phyloP scores from a whole-genome alignment of 2,329 filamentous ascomycete species.

The Grosmannia penicillata region DNA sequence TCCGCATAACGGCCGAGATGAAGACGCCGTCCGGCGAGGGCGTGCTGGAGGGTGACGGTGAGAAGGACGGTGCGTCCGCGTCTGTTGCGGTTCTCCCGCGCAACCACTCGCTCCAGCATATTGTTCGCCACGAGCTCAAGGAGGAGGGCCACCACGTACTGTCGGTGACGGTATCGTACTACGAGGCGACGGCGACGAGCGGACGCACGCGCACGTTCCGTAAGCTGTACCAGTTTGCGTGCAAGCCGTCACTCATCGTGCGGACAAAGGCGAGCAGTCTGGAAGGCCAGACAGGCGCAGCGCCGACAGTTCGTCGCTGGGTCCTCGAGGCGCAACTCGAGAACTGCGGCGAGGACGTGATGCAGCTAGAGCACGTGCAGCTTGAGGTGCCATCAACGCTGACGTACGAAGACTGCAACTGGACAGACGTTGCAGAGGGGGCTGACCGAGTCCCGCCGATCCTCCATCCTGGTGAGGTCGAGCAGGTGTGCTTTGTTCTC shows the following conservation, averaged over 20 bases:
- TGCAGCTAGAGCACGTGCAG: conserved; percentile 57
- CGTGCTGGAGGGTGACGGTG: conserved; percentile 11
- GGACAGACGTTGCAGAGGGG: conserved; percentile 16
- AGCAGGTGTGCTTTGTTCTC: conserved; percentile 51
- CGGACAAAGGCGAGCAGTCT: conserved; percentile 83
- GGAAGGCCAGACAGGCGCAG: too few relatives aligned
- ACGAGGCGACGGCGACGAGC: conserved; percentile 61
- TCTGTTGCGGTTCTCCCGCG: conserved; percentile 38
- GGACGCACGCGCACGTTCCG: conserved; percentile 72
- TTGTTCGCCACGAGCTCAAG: conserved; percentile 75
- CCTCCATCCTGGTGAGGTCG: conserved; percentile 46
- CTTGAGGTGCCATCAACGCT: conserved; percentile 39
- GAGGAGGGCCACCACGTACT: conserved; percentile 91
- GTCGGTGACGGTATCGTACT: conserved; percentile 87
- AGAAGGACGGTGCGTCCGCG: not conserved
- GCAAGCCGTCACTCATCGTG: conserved; percentile 78
- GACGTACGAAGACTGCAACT: conserved; percentile 40
- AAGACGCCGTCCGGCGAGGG: conserved; percentile 55
- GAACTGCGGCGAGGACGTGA: conserved; percentile 74
- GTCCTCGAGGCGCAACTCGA: conserved; percentile 89
- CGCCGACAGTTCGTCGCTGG: too few relatives aligned
- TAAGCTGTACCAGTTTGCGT: conserved; percentile 93
- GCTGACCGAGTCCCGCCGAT: conserved; percentile 32
- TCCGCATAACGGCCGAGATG: conserved; percentile 83
- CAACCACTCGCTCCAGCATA: conserved; percentile 60